Evolutionary conservation across 441 rosid species (phyloP), one percentile per base, ranked within the genome.

Genomic region (Adansonia rubrostipa): DNA sequence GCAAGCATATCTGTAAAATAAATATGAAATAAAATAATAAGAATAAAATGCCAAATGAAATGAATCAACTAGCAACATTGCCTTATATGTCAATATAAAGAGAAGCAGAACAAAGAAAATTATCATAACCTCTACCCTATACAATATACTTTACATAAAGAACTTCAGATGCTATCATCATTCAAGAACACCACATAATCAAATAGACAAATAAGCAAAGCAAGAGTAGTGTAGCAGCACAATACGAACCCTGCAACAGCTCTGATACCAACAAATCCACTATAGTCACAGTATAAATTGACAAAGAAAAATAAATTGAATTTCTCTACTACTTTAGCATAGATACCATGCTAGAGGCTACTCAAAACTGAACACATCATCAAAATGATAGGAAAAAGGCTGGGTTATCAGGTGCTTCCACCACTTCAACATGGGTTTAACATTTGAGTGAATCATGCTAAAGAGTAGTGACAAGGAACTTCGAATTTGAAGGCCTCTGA

Each of bases 111-210:
- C 36, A 28, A 28, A 28, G 36, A 28, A 60, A 60, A 24, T 15
- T 11, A 24, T 60, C 36, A 9, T 9, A 60, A 57, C 14, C 9
- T 28, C 15, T 57, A 58, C 92, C 98, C 93, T 28, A 28, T 57
- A 8, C 8, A 40, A 5, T 5, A 40, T 58, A 9, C 3, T 28
- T 28, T 28, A 28, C 36, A 28, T 5, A 19, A 19, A 58, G 20
- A 58, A 9, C 33, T 58, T 47, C 51, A 47, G 51, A 47, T 47
- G 51, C 13, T 47, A 47, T 47, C 51, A 47, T 47, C 13, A 58
- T 47, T 47, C 51, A 47, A 47, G 51, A 47, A 47, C 10, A 47
- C 51, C 51, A 47, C 51, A 47, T 47, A 47, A 47, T 6, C 9
- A 47, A 47, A 47, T 47, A 9, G 13, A 47, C 51, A 9, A 47